These are phyloP conservation scores for Cladobotryum protrusum DNA, from an alignment of 2,329 filamentous ascomycete genomes.

Conservation along the genomic window DNA sequence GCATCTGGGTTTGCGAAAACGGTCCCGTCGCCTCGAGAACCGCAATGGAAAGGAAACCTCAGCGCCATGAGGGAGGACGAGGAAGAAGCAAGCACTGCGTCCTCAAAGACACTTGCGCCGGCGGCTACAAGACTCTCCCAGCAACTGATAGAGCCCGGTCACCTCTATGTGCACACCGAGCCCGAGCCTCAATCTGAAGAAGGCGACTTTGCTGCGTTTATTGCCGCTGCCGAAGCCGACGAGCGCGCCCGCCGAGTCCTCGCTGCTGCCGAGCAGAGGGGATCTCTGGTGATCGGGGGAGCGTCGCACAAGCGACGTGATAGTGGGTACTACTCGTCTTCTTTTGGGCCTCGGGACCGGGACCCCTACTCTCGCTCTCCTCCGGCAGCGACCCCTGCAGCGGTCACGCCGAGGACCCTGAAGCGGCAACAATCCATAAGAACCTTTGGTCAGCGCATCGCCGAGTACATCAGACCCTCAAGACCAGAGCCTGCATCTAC, in stretches of 20 bases:
- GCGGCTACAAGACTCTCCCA: background rate
- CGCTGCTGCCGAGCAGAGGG: background rate
- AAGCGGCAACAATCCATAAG: conserved; percentile 1
- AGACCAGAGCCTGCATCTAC: background rate
- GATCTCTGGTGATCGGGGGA: background rate
- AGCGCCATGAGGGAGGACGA: background rate
- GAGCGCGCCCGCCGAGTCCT: conserved; percentile 5
- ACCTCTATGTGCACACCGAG: conserved; percentile 5
- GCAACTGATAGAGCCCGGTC: background rate
- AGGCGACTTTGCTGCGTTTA: conserved; percentile 18
- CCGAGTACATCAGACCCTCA: conserved; percentile 12
- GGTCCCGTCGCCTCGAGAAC: background rate
- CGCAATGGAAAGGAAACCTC: background rate
- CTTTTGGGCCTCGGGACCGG: background rate
- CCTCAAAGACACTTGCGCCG: background rate
- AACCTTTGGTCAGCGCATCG: conserved; percentile 9
- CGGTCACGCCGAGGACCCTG: background rate
- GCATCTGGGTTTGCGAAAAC: conserved; percentile 10
- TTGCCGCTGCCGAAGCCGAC: conserved; percentile 13
- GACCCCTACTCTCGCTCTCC: background rate
- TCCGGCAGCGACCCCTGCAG: background rate
- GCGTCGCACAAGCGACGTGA: conserved; percentile 7
- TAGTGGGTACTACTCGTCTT: conserved; percentile 11
- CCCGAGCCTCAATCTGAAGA: background rate
- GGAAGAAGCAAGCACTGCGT: conserved; percentile 1